phyloP scores from a whole-genome alignment of 306 rosid species.

The Trifolium pratense region DNA sequence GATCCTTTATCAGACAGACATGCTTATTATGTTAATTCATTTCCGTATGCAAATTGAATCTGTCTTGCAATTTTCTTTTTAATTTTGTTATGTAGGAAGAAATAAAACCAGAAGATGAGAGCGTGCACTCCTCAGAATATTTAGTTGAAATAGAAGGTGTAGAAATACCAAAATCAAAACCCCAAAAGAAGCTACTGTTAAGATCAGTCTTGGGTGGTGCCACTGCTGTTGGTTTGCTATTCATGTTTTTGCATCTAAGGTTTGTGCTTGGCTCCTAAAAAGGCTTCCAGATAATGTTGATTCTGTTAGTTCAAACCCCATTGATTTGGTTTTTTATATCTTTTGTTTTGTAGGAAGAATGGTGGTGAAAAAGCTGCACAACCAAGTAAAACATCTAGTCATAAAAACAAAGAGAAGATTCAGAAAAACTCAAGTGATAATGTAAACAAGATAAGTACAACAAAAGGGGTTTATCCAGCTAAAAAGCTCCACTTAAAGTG shows the following conservation, averaged over 20 bases:
- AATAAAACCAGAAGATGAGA: slow-evolving; percentile 40
- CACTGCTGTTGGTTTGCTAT: slow-evolving; percentile 54
- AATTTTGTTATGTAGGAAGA: slow-evolving; percentile 45
- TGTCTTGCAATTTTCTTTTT: slow-evolving; percentile 33
- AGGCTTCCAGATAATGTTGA: slow-evolving; percentile 25
- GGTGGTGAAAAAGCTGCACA: slow-evolving; percentile 42
- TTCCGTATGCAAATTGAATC: slow-evolving; percentile 24
- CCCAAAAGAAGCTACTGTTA: slow-evolving; percentile 45
- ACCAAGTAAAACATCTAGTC: slow-evolving; percentile 39
- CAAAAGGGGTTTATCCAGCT: slow-evolving; percentile 50
- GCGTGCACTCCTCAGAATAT: slow-evolving; percentile 26
- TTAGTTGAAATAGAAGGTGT: slow-evolving; percentile 18
- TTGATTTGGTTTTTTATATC: slow-evolving; percentile 4
- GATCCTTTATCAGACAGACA: slow-evolving; percentile 32
- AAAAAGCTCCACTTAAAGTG: slow-evolving; percentile 50
- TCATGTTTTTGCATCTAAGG: slow-evolving; percentile 52
- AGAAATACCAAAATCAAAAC: slow-evolving; percentile 40
- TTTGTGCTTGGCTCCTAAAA: slow-evolving; percentile 48
- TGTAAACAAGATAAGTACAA: slow-evolving; percentile 35
- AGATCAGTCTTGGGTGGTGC: slow-evolving; percentile 57
- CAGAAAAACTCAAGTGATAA: slow-evolving; percentile 32
- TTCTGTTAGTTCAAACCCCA: slow-evolving; percentile 27
- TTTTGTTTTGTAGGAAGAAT: slow-evolving; percentile 39
- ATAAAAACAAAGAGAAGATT: slow-evolving; percentile 40
- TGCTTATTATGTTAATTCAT: slow-evolving; percentile 30